Evolutionary conservation across 2,329 filamentous ascomycete genomes (phyloP), one percentile per base, ranked within the genome.

Genomic region (Exophiala sp.): DNA sequence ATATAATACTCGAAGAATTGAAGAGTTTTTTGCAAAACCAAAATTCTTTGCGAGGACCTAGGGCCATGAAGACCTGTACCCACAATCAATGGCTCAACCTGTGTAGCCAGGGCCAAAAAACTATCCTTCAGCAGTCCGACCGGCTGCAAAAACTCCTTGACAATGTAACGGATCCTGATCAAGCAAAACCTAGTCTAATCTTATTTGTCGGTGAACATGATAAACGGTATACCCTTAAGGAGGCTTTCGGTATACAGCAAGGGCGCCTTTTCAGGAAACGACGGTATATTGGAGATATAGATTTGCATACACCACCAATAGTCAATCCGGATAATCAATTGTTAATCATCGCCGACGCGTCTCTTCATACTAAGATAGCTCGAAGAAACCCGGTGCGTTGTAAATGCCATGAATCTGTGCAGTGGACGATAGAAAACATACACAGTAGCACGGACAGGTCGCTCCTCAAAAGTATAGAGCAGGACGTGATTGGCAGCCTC

Each of bases 261-360:
- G 33, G 33, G 40, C 14, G 43, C 33, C 50, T 49, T 20, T 59
- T 62, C 32, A 48, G 16, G 46, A 54, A 20, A 29, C 63, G 58
- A 47, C 52, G 46, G 54, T 38, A 50, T 42, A 29, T 34, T 62
- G 54, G 61, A 32, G 50, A 63, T 32, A 59, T 66, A 41, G 24
- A 65, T 50, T 59, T 67, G 32, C 40, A 67, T 50, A n/a, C n/a
- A n/a, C n/a, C n/a, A n/a, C n/a, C n/a, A n/a, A 21, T 65, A 35
- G 46, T 59, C 18, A 32, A 52, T 18, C 60, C 47, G 35, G 60
- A 39, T 40, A 48, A 53, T 29, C 54, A 54, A 34, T 62, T 52
- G 5, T 48, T 65, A 16, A 47, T 66, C 33, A 24, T 65, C 50
- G 47, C 59, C 20, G 56, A 63, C 43, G 43, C 55, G 24, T 49